Evolutionary conservation across 352 stramenopile species (phyloP).

Genomic region (Phytophthora pinifolia): DNA sequence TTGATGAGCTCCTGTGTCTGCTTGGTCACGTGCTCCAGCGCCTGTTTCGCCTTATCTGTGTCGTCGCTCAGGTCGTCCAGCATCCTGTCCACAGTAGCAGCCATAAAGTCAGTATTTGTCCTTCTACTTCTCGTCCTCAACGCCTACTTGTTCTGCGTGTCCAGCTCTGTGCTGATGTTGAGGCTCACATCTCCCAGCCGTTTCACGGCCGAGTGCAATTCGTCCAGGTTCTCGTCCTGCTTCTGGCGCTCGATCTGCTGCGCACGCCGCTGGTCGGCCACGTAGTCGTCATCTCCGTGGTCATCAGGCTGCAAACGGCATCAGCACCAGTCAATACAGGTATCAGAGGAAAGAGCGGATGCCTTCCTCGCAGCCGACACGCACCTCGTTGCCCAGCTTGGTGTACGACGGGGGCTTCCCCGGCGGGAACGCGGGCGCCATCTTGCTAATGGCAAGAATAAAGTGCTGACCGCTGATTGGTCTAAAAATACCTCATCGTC

Average conservation of each 20-base stretch:
- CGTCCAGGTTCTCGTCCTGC: slow-evolving; percentile 81
- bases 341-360: background rate
- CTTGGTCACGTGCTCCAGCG: slow-evolving; percentile 75
- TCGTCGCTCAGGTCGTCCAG: slow-evolving; percentile 83
- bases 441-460: slow-evolving; percentile 17
- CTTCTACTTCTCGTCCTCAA: too few relatives aligned
- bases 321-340: slow-evolving; percentile 3
- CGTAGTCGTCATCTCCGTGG: slow-evolving; percentile 58
- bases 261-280: slow-evolving; percentile 42
- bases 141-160: slow-evolving; percentile 76
- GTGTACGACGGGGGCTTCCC: slow-evolving; percentile 66
- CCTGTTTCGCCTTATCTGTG: slow-evolving; percentile 79
- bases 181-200: slow-evolving; percentile 81
- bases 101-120: slow-evolving; percentile 4
- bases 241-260: slow-evolving; percentile 80
- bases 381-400: slow-evolving; percentile 74
- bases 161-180: slow-evolving; percentile 82
- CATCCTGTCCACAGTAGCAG: slow-evolving; percentile 48
- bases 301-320: slow-evolving; percentile 42
- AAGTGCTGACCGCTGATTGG: slow-evolving; percentile 21
- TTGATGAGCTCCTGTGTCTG: slow-evolving; percentile 88
- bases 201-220: slow-evolving; percentile 79
- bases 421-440: slow-evolving; percentile 61
- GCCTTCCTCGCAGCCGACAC: background rate
- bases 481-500: slow-evolving; percentile 26